Percentiles rank a stretch among this genome's conserved stretches.
Evolutionary conservation across 1,284 basidiomycete genomes (phyloP).

Genomic region (Wallemia hederae): DNA sequence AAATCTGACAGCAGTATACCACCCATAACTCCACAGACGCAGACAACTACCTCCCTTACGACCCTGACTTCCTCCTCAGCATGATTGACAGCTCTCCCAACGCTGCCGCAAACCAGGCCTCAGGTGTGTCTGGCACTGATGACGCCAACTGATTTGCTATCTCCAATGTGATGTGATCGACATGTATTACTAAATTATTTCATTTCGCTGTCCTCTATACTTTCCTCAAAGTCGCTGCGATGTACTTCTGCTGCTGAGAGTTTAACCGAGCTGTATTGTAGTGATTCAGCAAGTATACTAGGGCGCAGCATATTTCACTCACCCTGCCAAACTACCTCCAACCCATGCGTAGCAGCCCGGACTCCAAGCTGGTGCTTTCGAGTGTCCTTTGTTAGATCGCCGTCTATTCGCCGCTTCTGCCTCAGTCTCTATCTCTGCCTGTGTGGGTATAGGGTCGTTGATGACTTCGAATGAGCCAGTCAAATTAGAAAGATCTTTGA

Average conservation of each 20-base stretch:
- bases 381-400: slow-evolving; percentile 24
- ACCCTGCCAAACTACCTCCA: slow-evolving; percentile 77
- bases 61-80: not conserved
- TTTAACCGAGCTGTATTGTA: not conserved
- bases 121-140: not conserved
- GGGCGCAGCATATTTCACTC: too few relatives aligned
- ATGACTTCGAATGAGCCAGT: slow-evolving; percentile 14
- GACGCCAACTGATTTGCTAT: not conserved
- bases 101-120: not conserved
- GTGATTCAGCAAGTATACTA: too few relatives aligned
- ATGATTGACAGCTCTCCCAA: not conserved
- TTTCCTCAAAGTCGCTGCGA: not conserved
- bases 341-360: slow-evolving; percentile 60
- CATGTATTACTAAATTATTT: not conserved
- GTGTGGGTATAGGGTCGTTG: slow-evolving; percentile 17
- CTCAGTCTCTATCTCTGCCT: slow-evolving; percentile 1
- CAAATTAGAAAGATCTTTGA: slow-evolving; percentile 8
- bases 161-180: too few relatives aligned
- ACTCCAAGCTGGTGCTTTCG: slow-evolving; percentile 55
- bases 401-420: slow-evolving; percentile 16
- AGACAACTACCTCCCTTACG: not conserved
- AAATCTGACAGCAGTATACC: not conserved
- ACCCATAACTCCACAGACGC: too few relatives aligned
- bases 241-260: not conserved
- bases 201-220: too few relatives aligned